Percentiles rank a stretch among this genome's conserved stretches.
phyloP scores from a whole-genome alignment of 345 rosid species.

The Abelmoschus esculentus region DNA sequence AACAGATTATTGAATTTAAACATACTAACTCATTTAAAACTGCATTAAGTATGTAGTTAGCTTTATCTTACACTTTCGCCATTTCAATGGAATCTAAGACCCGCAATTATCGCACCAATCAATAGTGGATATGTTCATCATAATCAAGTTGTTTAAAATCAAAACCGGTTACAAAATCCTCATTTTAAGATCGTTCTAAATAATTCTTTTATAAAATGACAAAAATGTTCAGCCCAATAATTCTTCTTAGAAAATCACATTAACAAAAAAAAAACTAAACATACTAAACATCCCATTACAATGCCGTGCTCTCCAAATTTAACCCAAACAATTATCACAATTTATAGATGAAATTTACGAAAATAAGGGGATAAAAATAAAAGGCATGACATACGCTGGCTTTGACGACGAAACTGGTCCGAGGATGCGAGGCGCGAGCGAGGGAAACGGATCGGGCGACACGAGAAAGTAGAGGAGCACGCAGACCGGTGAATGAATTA shows the following conservation, averaged over 20 bases:
- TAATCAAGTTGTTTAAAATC: constrained; percentile 1
- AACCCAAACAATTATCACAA: neutral
- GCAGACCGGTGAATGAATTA: constrained; percentile 33
- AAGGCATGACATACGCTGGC: constrained; percentile 40
- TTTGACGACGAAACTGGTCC: constrained; percentile 49
- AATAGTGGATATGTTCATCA: neutral
- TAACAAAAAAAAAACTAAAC: neutral
- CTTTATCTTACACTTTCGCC: neutral
- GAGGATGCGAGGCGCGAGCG: constrained; percentile 29
- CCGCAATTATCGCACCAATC: neutral
- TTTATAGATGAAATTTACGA: too few relatives aligned
- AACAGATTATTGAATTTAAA: neutral
- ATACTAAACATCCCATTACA: neutral
- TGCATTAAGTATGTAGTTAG: neutral
- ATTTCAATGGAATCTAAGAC: neutral
- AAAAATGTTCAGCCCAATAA: neutral
- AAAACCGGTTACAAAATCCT: neutral
- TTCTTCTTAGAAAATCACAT: neutral
- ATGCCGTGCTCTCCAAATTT: neutral
- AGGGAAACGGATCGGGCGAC: constrained; percentile 36
- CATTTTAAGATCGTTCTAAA: neutral
- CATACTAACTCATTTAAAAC: neutral
- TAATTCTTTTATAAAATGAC: neutral
- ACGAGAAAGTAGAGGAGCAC: constrained; percentile 38
- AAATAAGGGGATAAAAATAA: neutral